A percentile compares a stretch with the other conserved stretches of the same genome.
These are phyloP conservation scores for Digitaria exilis DNA, from an alignment of 202 grass and related monocot genomes.

Conservation along the genomic window DNA sequence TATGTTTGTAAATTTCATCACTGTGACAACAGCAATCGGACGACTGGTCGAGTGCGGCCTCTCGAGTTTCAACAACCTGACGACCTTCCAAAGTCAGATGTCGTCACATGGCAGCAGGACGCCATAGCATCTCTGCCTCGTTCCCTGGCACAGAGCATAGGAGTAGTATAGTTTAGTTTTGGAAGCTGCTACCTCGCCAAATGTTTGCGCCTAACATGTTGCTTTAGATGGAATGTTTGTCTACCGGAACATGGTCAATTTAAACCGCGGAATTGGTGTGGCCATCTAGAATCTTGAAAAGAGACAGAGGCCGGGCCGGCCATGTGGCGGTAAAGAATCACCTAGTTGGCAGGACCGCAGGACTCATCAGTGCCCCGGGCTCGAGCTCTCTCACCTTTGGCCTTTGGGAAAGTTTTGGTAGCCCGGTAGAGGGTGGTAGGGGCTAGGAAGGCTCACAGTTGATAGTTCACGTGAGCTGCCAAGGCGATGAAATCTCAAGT, in stretches of 20 bases:
- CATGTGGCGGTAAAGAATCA: background rate
- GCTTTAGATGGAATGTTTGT: constrained; percentile 24
- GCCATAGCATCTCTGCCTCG: background rate
- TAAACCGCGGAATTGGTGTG: background rate
- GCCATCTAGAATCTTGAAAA: constrained; percentile 39
- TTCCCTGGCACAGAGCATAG: background rate
- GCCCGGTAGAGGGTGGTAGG: no score
- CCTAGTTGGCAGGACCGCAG: background rate
- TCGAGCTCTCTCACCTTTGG: background rate
- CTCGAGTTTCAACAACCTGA: background rate
- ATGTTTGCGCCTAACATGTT: constrained; percentile 17
- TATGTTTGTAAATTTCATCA: no score
- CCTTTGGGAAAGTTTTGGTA: background rate
- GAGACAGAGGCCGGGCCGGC: background rate
- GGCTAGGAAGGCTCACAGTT: background rate
- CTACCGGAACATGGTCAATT: constrained; percentile 23
- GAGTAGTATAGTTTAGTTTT: background rate
- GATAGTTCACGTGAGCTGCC: background rate
- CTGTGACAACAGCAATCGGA: no score
- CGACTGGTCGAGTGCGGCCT: no score
- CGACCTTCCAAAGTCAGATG: background rate
- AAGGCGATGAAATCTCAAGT: background rate
- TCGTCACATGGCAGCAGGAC: background rate
- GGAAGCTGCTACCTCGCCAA: constrained; percentile 21
- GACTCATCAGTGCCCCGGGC: background rate